Evolutionary conservation across 1,284 basidiomycete genomes (phyloP).

Genomic region (Anthracocystis walkeri): DNA sequence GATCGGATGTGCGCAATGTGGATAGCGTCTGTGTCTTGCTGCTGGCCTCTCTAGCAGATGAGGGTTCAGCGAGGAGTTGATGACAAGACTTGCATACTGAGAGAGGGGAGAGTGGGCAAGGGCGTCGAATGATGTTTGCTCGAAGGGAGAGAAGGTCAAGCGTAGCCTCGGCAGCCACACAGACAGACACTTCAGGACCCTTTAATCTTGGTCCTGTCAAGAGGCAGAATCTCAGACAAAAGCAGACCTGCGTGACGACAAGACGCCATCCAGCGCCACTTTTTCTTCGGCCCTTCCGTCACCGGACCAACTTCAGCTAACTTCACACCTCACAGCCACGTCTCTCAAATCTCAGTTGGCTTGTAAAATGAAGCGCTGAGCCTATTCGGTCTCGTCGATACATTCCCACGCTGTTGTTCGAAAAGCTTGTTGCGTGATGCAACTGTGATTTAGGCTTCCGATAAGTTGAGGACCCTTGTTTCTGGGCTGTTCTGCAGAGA

Average conservation of each 20-base stretch:
- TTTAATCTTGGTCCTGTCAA: background rate
- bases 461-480: slow-evolving; percentile 4
- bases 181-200: background rate
- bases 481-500: background rate
- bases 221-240: slow-evolving; percentile 1
- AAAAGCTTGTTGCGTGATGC: background rate
- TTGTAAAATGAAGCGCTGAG: too few relatives aligned
- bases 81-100: too few relatives aligned
- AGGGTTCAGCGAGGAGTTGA: too few relatives aligned
- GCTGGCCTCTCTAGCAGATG: too few relatives aligned
- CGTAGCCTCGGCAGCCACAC: background rate
- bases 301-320: background rate
- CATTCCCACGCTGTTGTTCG: background rate
- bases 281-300: slow-evolving; percentile 1
- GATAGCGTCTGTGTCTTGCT: too few relatives aligned
- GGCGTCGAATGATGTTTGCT: too few relatives aligned
- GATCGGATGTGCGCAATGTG: too few relatives aligned
- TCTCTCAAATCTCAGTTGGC: background rate
- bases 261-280: slow-evolving; percentile 8
- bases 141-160: too few relatives aligned
- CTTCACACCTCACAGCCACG: background rate
- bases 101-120: too few relatives aligned
- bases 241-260: slow-evolving; percentile 10
- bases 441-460: slow-evolving; percentile 1
- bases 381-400: background rate